A percentile compares a stretch with the other conserved stretches of the same genome.
phyloP scores from a whole-genome alignment of 768 basidiomycete genomes.

The Coprinellus micaceus region DNA sequence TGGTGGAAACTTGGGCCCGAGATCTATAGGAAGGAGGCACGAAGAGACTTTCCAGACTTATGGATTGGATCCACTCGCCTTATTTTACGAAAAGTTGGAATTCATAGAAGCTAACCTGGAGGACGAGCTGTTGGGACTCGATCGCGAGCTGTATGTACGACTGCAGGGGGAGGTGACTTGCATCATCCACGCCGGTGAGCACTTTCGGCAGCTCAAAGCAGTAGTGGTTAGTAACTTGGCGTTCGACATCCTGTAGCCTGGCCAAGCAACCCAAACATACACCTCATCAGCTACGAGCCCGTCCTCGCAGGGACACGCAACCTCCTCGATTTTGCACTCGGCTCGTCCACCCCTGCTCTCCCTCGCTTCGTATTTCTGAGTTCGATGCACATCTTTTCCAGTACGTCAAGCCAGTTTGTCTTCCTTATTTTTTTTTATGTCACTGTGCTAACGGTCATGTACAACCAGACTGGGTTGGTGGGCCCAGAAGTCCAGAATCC shows the following conservation, averaged over 20 bases:
- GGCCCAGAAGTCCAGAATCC: not conserved
- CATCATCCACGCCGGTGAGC: not conserved
- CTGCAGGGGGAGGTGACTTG: not conserved
- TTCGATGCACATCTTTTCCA: constrained; percentile 40
- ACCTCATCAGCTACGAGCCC: constrained; percentile 45
- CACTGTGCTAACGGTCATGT: too few species aligned
- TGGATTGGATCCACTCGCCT: constrained; percentile 23
- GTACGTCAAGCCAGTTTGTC: constrained; percentile 31
- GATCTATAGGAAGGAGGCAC: constrained; percentile 22
- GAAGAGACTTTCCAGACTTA: constrained; percentile 24
- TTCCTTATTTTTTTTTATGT: constrained; percentile 14
- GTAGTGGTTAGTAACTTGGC: not conserved
- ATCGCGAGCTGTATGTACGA: constrained; percentile 20
- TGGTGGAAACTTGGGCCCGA: too few species aligned
- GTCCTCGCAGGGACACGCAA: constrained; percentile 45
- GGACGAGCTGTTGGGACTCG: constrained; percentile 27
- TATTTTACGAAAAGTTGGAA: constrained; percentile 29
- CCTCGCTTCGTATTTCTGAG: constrained; percentile 21
- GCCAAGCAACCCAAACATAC: not conserved
- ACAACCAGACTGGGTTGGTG: not conserved
- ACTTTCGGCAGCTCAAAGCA: not conserved
- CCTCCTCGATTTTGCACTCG: constrained; percentile 38
- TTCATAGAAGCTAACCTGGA: constrained; percentile 32
- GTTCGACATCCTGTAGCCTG: not conserved
- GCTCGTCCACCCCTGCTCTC: constrained; percentile 15